Percentiles rank a stretch among this genome's conserved stretches.
phyloP scores from a whole-genome alignment of 495 filamentous ascomycete species.

The Schizothecium vesticola region DNA sequence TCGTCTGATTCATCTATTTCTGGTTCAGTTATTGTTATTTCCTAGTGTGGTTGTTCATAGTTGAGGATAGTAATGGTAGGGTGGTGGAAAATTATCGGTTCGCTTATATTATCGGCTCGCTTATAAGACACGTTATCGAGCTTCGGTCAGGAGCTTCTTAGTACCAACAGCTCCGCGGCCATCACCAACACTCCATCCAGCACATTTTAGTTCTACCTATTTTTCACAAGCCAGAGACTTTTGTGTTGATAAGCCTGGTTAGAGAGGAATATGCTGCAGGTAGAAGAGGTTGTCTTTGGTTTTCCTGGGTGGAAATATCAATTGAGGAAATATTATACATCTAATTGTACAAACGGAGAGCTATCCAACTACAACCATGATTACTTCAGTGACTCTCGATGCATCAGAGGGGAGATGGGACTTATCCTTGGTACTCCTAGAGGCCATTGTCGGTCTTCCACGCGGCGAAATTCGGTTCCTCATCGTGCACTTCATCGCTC shows the following conservation, averaged over 20 bases:
- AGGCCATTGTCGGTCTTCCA: conserved; percentile 11
- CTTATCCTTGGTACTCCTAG: conserved; percentile 11
- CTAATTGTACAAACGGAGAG: too few relatives aligned
- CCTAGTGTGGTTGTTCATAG: too few relatives aligned
- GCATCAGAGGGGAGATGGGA: conserved; percentile 9
- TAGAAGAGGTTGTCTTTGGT: conserved; percentile 3
- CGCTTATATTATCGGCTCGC: too few relatives aligned
- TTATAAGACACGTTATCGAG: too few relatives aligned
- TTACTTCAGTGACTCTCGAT: conserved; percentile 6
- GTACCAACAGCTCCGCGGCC: conserved; percentile 1
- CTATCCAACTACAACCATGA: conserved; percentile 7
- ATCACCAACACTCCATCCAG: conserved; percentile 1
- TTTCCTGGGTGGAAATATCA: not conserved
- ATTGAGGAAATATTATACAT: too few relatives aligned
- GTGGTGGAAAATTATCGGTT: too few relatives aligned
- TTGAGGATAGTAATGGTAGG: too few relatives aligned
- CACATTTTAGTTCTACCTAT: conserved; percentile 5
- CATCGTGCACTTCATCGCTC: conserved; percentile 7
- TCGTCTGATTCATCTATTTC: too few relatives aligned
- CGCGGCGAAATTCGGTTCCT: conserved; percentile 4
- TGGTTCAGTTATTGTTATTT: too few relatives aligned
- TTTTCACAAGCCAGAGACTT: conserved; percentile 11
- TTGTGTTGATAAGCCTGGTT: conserved; percentile 2
- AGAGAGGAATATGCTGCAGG: conserved; percentile 5
- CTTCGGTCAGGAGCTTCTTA: conserved; percentile 11